These are phyloP conservation scores for Gossypium turneri DNA, from an alignment of 345 rosid genomes.

Conservation along the genomic window DNA sequence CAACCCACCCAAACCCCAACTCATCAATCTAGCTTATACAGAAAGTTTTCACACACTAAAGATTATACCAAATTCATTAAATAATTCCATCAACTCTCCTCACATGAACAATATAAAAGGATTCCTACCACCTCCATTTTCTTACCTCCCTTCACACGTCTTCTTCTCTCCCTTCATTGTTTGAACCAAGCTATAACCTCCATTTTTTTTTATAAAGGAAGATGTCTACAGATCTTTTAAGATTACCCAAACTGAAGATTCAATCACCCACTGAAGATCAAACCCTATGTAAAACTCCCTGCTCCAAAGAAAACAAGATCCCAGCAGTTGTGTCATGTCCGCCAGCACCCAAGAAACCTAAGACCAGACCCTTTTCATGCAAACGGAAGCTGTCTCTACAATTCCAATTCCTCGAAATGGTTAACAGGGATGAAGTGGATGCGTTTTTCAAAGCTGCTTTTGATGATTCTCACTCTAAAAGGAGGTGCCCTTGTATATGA, in stretches of 20 bases:
- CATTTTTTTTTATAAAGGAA: too few species aligned
- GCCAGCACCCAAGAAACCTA: slow-evolving; percentile 24
- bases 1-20: slow-evolving; percentile 9
- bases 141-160: slow-evolving; percentile 12
- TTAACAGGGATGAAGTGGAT: slow-evolving; percentile 21
- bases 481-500: slow-evolving; percentile 21
- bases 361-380: slow-evolving; percentile 14
- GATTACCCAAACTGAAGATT: slow-evolving; percentile 10
- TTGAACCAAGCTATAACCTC: neutral
- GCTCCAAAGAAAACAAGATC: slow-evolving; percentile 23
- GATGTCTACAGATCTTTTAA: slow-evolving; percentile 21
- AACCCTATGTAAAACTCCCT: slow-evolving; percentile 24
- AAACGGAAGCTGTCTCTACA: slow-evolving; percentile 17
- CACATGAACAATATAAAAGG: neutral
- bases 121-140: neutral
- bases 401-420: slow-evolving; percentile 28
- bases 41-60: slow-evolving; percentile 14
- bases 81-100: neutral
- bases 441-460: slow-evolving; percentile 15
- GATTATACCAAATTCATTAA: neutral
- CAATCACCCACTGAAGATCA: neutral
- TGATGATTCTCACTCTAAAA: slow-evolving; percentile 8
- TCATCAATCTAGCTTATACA: slow-evolving; percentile 6
- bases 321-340: slow-evolving; percentile 25
- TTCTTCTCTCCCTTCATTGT: neutral